Conservation (phyloP, 108 stramenopile species). For the Skeletonema potamos region DNA sequence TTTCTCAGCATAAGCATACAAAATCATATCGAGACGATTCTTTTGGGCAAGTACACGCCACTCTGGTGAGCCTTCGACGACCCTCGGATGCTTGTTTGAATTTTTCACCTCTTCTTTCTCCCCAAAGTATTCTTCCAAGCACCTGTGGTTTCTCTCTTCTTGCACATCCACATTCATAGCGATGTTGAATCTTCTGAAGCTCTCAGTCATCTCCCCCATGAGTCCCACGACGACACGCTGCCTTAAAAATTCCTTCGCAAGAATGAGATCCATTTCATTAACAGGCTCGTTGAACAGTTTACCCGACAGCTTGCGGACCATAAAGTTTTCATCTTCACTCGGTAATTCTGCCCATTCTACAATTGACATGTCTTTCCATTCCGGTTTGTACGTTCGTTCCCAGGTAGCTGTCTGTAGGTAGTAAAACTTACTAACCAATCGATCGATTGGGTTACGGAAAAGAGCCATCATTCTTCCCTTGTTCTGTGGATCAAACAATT, state of each 20-base stretch:
- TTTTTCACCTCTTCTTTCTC: constrained; percentile 1
- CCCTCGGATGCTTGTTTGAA: constrained; percentile 24
- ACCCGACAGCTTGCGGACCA: constrained; percentile 16
- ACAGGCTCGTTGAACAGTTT: not conserved
- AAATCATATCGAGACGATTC: constrained; percentile 38
- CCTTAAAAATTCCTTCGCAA: constrained; percentile 42
- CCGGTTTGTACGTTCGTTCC: constrained; percentile 55
- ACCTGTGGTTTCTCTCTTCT: constrained; percentile 6
- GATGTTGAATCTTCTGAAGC: constrained; percentile 38
- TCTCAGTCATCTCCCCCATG: constrained; percentile 47
- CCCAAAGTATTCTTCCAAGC: constrained; percentile 31
- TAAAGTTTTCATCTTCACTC: constrained; percentile 10
- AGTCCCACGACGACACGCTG: constrained; percentile 52
- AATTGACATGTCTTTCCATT: constrained; percentile 44
- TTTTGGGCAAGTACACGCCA: constrained; percentile 35
- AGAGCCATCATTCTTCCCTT: constrained; percentile 44
- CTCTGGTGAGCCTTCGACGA: constrained; percentile 10
- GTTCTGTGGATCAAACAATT: constrained; percentile 27
- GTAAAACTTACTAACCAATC: constrained; percentile 58
- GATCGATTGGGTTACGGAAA: constrained; percentile 57
- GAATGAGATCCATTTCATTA: constrained; percentile 13
- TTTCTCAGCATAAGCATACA: constrained; percentile 34
- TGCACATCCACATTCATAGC: constrained; percentile 29
- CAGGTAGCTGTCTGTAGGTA: constrained; percentile 52
- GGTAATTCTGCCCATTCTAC: constrained; percentile 44